Base-by-base conservation (phyloP, 495 filamentous ascomycete genomes). In the Xanthoparmelia taractica region DNA sequence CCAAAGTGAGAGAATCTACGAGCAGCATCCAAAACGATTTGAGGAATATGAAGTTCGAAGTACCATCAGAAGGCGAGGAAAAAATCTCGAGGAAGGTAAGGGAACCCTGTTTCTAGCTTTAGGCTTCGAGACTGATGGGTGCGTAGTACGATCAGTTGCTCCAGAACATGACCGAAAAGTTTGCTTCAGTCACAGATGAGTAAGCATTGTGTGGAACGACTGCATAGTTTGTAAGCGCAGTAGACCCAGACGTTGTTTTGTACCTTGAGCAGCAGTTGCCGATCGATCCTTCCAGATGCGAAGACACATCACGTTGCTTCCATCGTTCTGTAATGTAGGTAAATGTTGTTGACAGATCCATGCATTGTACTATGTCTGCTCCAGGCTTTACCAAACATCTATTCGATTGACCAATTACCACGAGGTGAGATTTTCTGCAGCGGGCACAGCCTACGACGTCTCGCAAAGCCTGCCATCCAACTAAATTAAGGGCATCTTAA, bases 31-130 rank as follows among this genome's bases (percentile, higher is more conserved):
- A 96, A 77, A 82, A 75, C 47, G 76, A 89, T 60, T 80, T 98
- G 68, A 82, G 92, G 67, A 86, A 80, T 73, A 94, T 98, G 85
- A 98, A 98, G 78, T 98, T 98, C 74, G 93, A 97, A 82, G 74
- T 96, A 65, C 89, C 92, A 11, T 82, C 79, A 15, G 85, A 97
- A 3, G 87, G 87, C 34, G 79, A 92, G 77, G 83, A 89, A 66
- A 81, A 75, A 34, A 59, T 63, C n/a, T 63, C 56, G 0, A 58
- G 52, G 41, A 63, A 63, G 86, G 89, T 90, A 77, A 59, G 78
- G 67, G 23, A 13, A 25, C 67, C 37, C 12, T 29, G 54, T 29
- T 36, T 10, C 29, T 40, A 27, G 13, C 20, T 57, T 34, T 34
- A 20, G 29, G 54, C 40, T 17, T 45, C n/a, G 56, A 29, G 57